phyloP scores from a whole-genome alignment of 2,329 filamentous ascomycete species.

The Arthroderma uncinatum region DNA sequence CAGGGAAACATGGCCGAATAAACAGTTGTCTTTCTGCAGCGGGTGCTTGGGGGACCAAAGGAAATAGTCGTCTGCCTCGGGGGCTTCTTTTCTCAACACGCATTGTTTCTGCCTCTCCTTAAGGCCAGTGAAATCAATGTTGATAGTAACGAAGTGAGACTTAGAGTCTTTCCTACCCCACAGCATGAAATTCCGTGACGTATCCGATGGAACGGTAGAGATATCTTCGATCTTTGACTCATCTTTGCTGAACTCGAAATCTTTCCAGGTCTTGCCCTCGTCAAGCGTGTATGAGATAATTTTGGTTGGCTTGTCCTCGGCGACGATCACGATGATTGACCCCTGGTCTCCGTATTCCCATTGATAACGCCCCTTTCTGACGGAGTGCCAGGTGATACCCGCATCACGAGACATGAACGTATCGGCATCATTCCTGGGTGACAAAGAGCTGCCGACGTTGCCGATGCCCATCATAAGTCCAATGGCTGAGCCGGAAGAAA shows the following conservation, averaged over 20 bases:
- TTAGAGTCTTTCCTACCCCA: constrained; percentile 55
- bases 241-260: constrained; percentile 60
- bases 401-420: constrained; percentile 88
- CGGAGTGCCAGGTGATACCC: constrained; percentile 75
- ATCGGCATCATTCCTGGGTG: constrained; percentile 58
- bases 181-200: constrained; percentile 79
- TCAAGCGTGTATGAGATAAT: constrained; percentile 65
- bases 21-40: constrained; percentile 61
- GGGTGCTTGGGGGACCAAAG: constrained; percentile 84
- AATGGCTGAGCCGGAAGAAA: constrained; percentile 75
- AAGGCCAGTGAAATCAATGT: constrained; percentile 79
- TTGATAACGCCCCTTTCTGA: constrained; percentile 78
- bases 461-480: constrained; percentile 85
- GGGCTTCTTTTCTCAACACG: constrained; percentile 50
- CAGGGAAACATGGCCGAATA: constrained; percentile 82
- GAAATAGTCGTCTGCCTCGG: constrained; percentile 59
- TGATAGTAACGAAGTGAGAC: constrained; percentile 57
- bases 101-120: constrained; percentile 56
- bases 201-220: constrained; percentile 78
- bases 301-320: constrained; percentile 57
- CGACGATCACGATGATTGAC: constrained; percentile 78
- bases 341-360: constrained; percentile 97
- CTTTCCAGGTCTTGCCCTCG: constrained; percentile 67
- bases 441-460: constrained; percentile 70
- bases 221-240: constrained; percentile 68